Conservation (phyloP, 768 basidiomycete genomes). For the Piloderma croceum region DNA sequence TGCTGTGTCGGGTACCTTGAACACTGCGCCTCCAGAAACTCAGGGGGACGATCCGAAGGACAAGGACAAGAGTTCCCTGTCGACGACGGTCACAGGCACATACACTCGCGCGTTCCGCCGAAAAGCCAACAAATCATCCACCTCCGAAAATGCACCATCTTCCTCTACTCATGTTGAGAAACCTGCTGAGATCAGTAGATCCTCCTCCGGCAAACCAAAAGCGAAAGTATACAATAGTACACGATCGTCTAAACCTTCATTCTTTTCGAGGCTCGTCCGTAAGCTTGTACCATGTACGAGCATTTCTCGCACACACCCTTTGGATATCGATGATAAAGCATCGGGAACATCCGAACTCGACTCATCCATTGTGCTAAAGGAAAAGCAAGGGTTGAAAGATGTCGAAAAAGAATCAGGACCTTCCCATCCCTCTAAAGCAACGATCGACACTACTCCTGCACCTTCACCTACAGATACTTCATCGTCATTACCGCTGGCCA, state of each 20-base stretch:
- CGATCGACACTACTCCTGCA: conserved; percentile 14
- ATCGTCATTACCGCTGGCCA: no score
- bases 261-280: conserved; percentile 55
- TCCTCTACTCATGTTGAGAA: conserved; percentile 1
- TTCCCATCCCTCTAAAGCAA: conserved; percentile 36
- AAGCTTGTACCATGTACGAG: conserved; percentile 63
- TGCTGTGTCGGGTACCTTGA: no score
- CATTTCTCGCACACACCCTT: conserved; percentile 41
- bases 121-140: conserved; percentile 7
- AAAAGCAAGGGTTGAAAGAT: conserved; percentile 14
- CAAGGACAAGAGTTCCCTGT: conserved; percentile 15
- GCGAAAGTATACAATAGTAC: not conserved
- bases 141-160: conserved; percentile 5
- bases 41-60: conserved; percentile 24
- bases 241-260: conserved; percentile 40
- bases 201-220: not conserved
- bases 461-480: conserved; percentile 15
- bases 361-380: conserved; percentile 23
- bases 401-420: conserved; percentile 29
- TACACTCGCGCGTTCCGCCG: conserved; percentile 2
- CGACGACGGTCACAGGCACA: conserved; percentile 7
- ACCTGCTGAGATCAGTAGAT: no score
- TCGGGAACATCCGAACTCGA: conserved; percentile 15
- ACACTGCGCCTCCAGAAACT: conserved; percentile 14
- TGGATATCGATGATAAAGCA: conserved; percentile 38